These are phyloP conservation scores for Sungouiella blattae DNA, from an alignment of 805 yeast species.

Conservation along the genomic window DNA sequence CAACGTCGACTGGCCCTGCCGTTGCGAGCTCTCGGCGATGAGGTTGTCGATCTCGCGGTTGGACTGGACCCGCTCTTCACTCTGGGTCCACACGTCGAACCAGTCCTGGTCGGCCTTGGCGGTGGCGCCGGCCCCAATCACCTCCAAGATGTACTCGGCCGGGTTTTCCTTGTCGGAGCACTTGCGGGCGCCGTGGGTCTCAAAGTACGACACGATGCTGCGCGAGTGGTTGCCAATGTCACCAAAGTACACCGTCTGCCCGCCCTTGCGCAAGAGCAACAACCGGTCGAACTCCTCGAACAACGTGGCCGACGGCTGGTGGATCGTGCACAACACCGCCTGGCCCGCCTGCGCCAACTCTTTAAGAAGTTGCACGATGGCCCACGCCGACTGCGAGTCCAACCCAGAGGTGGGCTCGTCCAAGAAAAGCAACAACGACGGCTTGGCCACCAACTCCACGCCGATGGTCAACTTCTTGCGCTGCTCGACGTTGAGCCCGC, in stretches of 20 bases:
- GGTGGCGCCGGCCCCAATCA: slow-evolving; percentile 17
- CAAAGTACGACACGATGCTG: slow-evolving; percentile 11
- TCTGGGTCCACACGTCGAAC: slow-evolving; percentile 14
- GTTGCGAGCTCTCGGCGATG: slow-evolving; percentile 4
- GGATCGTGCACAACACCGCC: slow-evolving; percentile 57
- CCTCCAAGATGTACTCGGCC: slow-evolving; percentile 16
- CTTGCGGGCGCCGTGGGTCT: slow-evolving; percentile 11
- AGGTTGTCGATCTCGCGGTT: slow-evolving; percentile 9
- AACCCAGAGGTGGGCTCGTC: slow-evolving; percentile 5
- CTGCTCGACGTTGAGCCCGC: slow-evolving; percentile 53
- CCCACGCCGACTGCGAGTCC: slow-evolving; percentile 49
- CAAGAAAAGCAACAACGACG: slow-evolving; percentile 48
- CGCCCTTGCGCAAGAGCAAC: slow-evolving; percentile 16
- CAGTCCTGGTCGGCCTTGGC: slow-evolving; percentile 11
- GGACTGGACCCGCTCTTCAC: slow-evolving; percentile 7
- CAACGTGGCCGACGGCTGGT: slow-evolving; percentile 47
- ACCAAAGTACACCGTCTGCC: slow-evolving; percentile 17
- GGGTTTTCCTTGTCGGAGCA: slow-evolving; percentile 13
- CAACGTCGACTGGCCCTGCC: neutral
- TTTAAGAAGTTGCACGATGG: slow-evolving; percentile 50
- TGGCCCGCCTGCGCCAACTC: slow-evolving; percentile 51
- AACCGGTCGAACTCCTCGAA: slow-evolving; percentile 22
- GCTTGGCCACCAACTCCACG: slow-evolving; percentile 54
- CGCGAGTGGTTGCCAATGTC: slow-evolving; percentile 13
- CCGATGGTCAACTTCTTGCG: slow-evolving; percentile 53